These are phyloP conservation scores for Helotiales sp. DNA, from an alignment of 2,329 filamentous ascomycete genomes.

Conservation along the genomic window DNA sequence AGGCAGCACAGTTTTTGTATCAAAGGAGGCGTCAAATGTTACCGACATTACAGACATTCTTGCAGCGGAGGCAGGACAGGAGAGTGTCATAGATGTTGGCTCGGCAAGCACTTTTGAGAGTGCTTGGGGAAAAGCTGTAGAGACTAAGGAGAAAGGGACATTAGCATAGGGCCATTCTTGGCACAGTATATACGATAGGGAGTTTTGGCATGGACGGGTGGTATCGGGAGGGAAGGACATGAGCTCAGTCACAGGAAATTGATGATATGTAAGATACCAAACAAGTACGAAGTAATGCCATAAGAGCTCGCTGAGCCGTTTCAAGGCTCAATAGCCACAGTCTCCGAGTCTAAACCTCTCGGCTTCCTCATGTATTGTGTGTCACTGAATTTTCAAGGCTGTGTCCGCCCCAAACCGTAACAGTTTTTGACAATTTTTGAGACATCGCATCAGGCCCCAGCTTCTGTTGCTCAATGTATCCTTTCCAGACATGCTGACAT, in stretches of 20 bases:
- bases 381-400: too few relatives aligned
- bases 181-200: neutral
- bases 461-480: too few relatives aligned
- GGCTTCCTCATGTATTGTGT: too few relatives aligned
- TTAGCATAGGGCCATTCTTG: conserved; percentile 2
- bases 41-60: conserved; percentile 20
- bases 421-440: too few relatives aligned
- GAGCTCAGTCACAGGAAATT: neutral
- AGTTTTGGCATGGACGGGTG: conserved; percentile 5
- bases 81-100: conserved; percentile 56
- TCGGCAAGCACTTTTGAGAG: conserved; percentile 58
- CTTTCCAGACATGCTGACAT: too few relatives aligned
- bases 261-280: conserved; percentile 25
- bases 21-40: conserved; percentile 15
- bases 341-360: too few relatives aligned
- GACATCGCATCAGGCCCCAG: too few relatives aligned
- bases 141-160: conserved; percentile 32
- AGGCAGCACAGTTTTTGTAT: conserved; percentile 16
- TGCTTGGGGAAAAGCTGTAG: conserved; percentile 67
- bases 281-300: conserved; percentile 20
- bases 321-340: too few relatives aligned
- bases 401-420: too few relatives aligned
- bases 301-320: too few relatives aligned
- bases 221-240: conserved; percentile 8
- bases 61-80: conserved; percentile 35